Base-by-base conservation (phyloP, 2,329 filamentous ascomycete species). In the Helminthosporium solani region DNA sequence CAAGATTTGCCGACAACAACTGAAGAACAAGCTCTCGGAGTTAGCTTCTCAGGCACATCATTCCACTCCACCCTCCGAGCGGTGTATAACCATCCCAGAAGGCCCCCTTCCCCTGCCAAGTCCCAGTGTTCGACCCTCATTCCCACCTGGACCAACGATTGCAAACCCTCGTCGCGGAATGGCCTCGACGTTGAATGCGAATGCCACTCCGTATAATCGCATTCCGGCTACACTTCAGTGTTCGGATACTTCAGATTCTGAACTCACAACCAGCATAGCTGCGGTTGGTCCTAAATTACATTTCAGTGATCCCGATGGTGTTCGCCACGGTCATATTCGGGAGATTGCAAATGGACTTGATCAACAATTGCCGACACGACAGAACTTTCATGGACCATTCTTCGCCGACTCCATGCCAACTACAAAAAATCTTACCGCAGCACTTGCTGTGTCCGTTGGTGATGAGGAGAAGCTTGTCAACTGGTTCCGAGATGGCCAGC, bases 401-500 rank as follows among this genome's bases (percentile, higher is more conserved):
- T 72, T 71, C 47, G 54, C 58, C 2, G 61, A 62, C 19, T 55
- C 55, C 2, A 60, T 57, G 36, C 65, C 67, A 7, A 67, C 61
- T 7, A 47, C 58, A 1, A 47, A 56, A 31, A 57, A 64, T 21
- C 63, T 59, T 14, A 63, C 56, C n/a, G 52, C 54, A 2, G 54
- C 52, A 9, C 53, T 63, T 5, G 50, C 60, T 5, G 36, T 56
- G 16, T 58, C 49, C 9, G 53, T 59, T 25, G 53, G 50, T n/a
- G 58, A 65, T 15, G 66, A 70, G 19, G 60, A 70, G 21, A 66
- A 70, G 42, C 57, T 76, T 6, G 42, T 52, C n/a, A 62, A 68
- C n/a, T 77, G 73, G 73, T 75, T 67, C 51, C 64, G 53, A 14
- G 57, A 66, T 46, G 60, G 63, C 9, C 55, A 63, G 25, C 60